A percentile compares a stretch with the other conserved stretches of the same genome.
These are phyloP conservation scores for Wickerhamomyces silvicola DNA, from an alignment of 805 yeast species.

Conservation along the genomic window DNA sequence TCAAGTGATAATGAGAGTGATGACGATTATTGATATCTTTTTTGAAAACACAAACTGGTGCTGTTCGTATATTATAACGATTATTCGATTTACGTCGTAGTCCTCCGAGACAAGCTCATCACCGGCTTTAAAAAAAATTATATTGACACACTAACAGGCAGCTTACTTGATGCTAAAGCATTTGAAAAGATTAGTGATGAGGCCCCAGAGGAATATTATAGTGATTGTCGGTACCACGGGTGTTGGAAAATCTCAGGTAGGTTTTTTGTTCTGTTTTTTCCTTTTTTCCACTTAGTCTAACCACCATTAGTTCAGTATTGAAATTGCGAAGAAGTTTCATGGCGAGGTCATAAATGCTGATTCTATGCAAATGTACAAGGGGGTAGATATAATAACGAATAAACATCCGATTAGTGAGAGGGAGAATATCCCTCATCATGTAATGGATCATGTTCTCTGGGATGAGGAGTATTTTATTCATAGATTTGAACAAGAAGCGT, in stretches of 20 bases:
- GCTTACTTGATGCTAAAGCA: slow-evolving; percentile 8
- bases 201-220: slow-evolving; percentile 34
- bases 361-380: slow-evolving; percentile 90
- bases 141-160: too few species aligned
- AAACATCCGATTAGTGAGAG: slow-evolving; percentile 84
- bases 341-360: slow-evolving; percentile 96
- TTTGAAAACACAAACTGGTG: too few species aligned
- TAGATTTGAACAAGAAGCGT: slow-evolving; percentile 70
- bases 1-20: slow-evolving; percentile 35
- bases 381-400: slow-evolving; percentile 73
- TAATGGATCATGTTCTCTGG: slow-evolving; percentile 82
- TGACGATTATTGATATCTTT: too few species aligned
- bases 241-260: slow-evolving; percentile 93
- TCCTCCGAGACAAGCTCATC: too few species aligned
- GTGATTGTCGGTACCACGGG: slow-evolving; percentile 92
- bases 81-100: too few species aligned
- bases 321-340: slow-evolving; percentile 64
- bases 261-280: too few species aligned
- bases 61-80: too few species aligned
- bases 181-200: slow-evolving; percentile 10
- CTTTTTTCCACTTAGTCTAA: not conserved
- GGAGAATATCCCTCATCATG: slow-evolving; percentile 72
- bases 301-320: slow-evolving; percentile 51
- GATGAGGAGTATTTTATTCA: slow-evolving; percentile 75
- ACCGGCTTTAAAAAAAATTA: too few species aligned